Percentiles rank a stretch among this genome's conserved stretches.
phyloP scores from a whole-genome alignment of 2,329 filamentous ascomycete genomes.

The Fusarium fracticaudum region DNA sequence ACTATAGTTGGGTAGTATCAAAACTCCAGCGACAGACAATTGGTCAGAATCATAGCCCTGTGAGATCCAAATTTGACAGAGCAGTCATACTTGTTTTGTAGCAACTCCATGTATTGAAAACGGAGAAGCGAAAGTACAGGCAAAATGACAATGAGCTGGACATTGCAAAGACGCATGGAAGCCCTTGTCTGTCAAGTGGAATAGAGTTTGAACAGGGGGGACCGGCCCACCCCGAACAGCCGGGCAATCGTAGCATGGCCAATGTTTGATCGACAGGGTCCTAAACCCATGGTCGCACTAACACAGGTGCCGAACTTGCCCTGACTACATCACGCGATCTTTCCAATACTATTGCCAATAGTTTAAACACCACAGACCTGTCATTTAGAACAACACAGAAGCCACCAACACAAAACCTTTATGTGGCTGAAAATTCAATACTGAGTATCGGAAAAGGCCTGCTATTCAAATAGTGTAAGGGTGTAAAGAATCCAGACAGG shows the following conservation, averaged over 20 bases:
- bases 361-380: no score
- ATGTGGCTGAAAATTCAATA: no score
- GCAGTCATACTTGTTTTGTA: not conserved
- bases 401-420: not conserved
- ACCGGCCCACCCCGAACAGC: no score
- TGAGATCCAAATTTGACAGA: not conserved
- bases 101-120: fast-evolving
- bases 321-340: not conserved
- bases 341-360: not conserved
- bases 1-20: not conserved
- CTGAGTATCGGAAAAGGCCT: fast-evolving
- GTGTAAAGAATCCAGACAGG: not conserved
- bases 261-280: not conserved
- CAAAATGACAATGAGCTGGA: not conserved
- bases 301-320: not conserved
- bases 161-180: not conserved
- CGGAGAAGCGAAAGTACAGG: fast-evolving
- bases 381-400: no score
- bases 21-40: not conserved
- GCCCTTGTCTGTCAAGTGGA: not conserved
- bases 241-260: not conserved
- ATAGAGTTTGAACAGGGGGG: no score
- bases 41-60: fast-evolving
- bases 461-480: not conserved
- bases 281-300: not conserved